Evolutionary conservation across 2,329 filamentous ascomycete species (phyloP).

Genomic region (Rutstroemia sp.): DNA sequence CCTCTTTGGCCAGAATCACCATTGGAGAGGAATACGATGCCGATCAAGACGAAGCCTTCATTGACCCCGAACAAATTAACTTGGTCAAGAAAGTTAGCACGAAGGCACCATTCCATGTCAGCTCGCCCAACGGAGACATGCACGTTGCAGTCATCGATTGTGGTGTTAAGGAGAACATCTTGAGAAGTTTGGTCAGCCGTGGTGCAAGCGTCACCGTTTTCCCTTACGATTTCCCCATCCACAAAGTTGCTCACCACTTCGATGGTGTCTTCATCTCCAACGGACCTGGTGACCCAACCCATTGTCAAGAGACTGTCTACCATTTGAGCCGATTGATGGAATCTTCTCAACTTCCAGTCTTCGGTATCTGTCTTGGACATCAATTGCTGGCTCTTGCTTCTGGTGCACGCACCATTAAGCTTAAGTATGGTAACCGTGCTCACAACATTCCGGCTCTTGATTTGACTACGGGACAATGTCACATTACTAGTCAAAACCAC

Average conservation of each 20-base stretch:
- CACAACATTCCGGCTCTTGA: constrained; percentile 98
- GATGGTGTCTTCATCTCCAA: constrained; percentile 99
- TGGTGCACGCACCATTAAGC: constrained; percentile 86
- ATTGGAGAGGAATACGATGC: constrained; percentile 97
- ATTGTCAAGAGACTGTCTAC: constrained; percentile 91
- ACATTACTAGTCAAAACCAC: constrained; percentile 98
- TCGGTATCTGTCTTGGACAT: constrained; percentile 97
- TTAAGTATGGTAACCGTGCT: constrained; percentile 98
- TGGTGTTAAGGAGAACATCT: constrained; percentile 99
- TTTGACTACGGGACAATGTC: constrained; percentile 91
- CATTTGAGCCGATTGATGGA: constrained; percentile 89
- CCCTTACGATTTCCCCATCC: constrained; percentile 94
- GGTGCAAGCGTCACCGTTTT: constrained; percentile 91
- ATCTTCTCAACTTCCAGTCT: constrained; percentile 81
- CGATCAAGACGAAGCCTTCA: constrained; percentile 92
- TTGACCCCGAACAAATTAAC: constrained; percentile 95
- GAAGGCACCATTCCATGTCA: constrained; percentile 94
- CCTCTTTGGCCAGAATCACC: constrained; percentile 87
- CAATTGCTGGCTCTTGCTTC: constrained; percentile 87
- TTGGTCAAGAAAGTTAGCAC: constrained; percentile 93
- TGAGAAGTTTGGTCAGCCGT: constrained; percentile 85
- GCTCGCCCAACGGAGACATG: constrained; percentile 72
- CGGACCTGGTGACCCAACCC: constrained; percentile 93
- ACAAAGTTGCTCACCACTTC: constrained; percentile 96
- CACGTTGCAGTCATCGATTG: constrained; percentile 96